phyloP scores from a whole-genome alignment of 192 early-diverging fungal genomes.

The Coemansia sp. region DNA sequence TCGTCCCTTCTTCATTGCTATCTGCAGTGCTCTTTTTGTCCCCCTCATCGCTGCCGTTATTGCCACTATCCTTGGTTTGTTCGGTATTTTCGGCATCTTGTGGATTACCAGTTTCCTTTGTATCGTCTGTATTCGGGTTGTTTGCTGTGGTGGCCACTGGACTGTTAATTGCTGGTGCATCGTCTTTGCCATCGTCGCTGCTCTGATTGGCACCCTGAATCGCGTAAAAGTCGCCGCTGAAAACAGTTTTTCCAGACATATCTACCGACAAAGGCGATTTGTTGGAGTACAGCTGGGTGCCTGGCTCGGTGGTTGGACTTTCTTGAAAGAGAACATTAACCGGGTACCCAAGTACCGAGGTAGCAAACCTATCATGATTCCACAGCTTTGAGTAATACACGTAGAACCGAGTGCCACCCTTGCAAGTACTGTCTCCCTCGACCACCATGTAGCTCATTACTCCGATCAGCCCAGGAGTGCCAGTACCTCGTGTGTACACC shows the following conservation, averaged over 20 bases:
- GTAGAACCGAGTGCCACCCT: background rate
- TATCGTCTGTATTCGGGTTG: too few relatives aligned
- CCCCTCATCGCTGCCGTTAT: background rate
- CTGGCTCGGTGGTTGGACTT: background rate
- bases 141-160: background rate
- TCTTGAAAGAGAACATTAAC: background rate
- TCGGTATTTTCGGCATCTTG: too few relatives aligned
- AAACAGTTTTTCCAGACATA: background rate
- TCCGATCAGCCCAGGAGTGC: background rate
- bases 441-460: background rate
- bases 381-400: background rate
- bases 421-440: conserved; percentile 1
- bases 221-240: background rate
- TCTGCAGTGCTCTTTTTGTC: background rate
- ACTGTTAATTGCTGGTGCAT: background rate
- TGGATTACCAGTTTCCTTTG: too few relatives aligned
- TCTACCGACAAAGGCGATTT: background rate
- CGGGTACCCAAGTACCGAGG: background rate
- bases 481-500: background rate
- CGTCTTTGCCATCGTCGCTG: background rate
- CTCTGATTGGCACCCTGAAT: background rate
- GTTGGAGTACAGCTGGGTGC: background rate
- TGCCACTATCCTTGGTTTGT: too few relatives aligned
- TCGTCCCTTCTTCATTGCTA: background rate
- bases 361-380: conserved; percentile 1